Conservation (phyloP, 208 protist species). For the Leishmania turanica region DNA sequence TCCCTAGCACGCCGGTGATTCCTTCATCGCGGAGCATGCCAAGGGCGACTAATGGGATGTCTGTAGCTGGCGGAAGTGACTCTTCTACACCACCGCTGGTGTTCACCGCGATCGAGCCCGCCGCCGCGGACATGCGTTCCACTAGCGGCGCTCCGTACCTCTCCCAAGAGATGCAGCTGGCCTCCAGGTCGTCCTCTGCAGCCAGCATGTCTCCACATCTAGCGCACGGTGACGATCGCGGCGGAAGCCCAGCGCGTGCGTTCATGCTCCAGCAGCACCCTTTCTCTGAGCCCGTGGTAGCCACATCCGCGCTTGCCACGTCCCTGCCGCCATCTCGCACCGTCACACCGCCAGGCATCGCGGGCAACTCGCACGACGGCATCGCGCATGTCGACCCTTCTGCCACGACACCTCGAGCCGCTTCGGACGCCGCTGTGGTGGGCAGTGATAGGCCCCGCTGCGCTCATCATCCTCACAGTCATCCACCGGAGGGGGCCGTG, state of each 20-base stretch:
- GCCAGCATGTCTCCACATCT: not conserved
- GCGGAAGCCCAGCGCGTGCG: not conserved
- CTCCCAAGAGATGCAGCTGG: not conserved
- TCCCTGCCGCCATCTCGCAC: not conserved
- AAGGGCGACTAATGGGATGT: not conserved
- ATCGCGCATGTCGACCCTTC: not conserved
- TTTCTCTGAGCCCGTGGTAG: not conserved
- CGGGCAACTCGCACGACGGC: not conserved
- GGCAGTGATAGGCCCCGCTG: not conserved
- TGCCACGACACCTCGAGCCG: not conserved
- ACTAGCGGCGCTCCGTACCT: not conserved
- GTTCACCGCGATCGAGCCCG: conserved; percentile 1
- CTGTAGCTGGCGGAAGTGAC: not conserved
- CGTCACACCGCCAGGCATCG: not conserved
- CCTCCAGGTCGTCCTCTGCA: not conserved
- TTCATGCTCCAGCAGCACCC: not conserved
- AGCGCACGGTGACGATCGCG: not conserved
- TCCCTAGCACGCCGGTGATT: not conserved
- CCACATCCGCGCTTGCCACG: not conserved
- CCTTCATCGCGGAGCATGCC: not conserved
- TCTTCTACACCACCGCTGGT: not conserved
- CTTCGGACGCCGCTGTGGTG: not conserved
- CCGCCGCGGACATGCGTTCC: not conserved
- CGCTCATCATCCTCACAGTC: not conserved
- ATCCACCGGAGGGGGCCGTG: not conserved